Percentiles rank a stretch among this genome's conserved stretches.
phyloP scores from a whole-genome alignment of 306 rosid genomes.

The Acacia acuminata region DNA sequence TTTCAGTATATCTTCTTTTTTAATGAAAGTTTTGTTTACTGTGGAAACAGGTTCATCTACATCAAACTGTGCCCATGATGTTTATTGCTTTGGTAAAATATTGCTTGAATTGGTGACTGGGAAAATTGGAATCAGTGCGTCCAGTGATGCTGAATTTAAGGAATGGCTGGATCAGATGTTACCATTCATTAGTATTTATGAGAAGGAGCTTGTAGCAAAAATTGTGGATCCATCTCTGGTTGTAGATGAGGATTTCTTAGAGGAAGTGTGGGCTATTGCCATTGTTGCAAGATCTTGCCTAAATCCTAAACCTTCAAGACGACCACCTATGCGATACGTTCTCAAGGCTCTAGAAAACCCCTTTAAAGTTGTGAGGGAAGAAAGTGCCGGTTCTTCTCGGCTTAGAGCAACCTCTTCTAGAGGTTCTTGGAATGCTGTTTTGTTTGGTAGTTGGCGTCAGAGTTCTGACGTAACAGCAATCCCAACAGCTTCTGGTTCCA shows the following conservation, averaged over 20 bases:
- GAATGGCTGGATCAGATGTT: constrained; percentile 68
- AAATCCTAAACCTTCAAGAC: constrained; percentile 83
- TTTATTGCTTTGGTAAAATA: constrained; percentile 94
- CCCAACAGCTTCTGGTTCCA: constrained; percentile 59
- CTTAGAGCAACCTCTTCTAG: constrained; percentile 80
- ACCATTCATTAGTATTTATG: constrained; percentile 74
- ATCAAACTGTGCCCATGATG: constrained; percentile 78
- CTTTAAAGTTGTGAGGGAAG: constrained; percentile 93
- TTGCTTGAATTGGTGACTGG: constrained; percentile 93
- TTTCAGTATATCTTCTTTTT: not conserved
- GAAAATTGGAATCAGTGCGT: constrained; percentile 78
- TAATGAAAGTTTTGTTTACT: constrained; percentile 27
- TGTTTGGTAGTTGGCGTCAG: constrained; percentile 97
- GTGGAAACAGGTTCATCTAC: constrained; percentile 68
- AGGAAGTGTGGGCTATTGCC: constrained; percentile 99
- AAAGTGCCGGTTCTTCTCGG: constrained; percentile 66
- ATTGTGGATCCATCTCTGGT: constrained; percentile 83
- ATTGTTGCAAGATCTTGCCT: constrained; percentile 95
- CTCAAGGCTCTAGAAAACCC: constrained; percentile 95
- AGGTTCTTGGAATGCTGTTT: constrained; percentile 92
- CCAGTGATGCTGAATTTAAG: constrained; percentile 54
- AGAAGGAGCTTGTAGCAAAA: constrained; percentile 80
- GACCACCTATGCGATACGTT: constrained; percentile 87
- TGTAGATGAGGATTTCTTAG: constrained; percentile 89
- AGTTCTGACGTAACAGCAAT: constrained; percentile 65